Percentiles rank a stretch among this genome's conserved stretches.
These are phyloP conservation scores for Hypoxylon rickii DNA, from an alignment of 495 filamentous ascomycete genomes.

Conservation along the genomic window DNA sequence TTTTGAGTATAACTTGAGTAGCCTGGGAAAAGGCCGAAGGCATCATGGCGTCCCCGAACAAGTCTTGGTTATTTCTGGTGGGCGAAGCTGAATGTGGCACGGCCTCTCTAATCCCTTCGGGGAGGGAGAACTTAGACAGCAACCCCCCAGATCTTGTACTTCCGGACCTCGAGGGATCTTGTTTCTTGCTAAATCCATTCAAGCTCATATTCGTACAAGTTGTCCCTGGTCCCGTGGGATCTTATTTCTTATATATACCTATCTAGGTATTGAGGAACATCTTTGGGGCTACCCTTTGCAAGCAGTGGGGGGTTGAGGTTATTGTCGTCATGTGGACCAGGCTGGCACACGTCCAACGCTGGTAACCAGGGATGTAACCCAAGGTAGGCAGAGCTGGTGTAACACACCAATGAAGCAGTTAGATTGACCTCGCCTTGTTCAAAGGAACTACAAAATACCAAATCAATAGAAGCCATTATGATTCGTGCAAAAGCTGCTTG, in stretches of 20 bases:
- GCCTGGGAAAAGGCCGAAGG: constrained; percentile 20
- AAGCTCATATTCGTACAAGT: background rate
- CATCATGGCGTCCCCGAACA: constrained; percentile 10
- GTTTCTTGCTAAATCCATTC: background rate
- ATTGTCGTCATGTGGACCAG: constrained; percentile 8
- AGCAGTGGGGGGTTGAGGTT: too few species aligned
- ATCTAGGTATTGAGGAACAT: too few species aligned
- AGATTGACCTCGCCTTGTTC: background rate
- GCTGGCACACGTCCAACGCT: background rate
- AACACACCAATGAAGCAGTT: constrained; percentile 6
- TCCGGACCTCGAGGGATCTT: background rate
- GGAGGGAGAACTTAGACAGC: background rate
- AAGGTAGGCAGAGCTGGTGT: background rate
- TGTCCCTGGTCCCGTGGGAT: too few species aligned
- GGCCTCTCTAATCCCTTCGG: constrained; percentile 1
- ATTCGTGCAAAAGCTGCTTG: too few species aligned
- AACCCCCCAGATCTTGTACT: too few species aligned
- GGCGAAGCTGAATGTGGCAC: background rate
- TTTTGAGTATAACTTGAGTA: constrained; percentile 36
- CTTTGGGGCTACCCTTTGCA: too few species aligned
- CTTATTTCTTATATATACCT: too few species aligned
- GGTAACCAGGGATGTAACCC: background rate
- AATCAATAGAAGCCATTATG: background rate
- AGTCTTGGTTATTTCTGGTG: background rate
- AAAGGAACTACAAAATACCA: background rate